Conservation (phyloP, 2,329 filamentous ascomycete species). For the Colletotrichum falcatum region DNA sequence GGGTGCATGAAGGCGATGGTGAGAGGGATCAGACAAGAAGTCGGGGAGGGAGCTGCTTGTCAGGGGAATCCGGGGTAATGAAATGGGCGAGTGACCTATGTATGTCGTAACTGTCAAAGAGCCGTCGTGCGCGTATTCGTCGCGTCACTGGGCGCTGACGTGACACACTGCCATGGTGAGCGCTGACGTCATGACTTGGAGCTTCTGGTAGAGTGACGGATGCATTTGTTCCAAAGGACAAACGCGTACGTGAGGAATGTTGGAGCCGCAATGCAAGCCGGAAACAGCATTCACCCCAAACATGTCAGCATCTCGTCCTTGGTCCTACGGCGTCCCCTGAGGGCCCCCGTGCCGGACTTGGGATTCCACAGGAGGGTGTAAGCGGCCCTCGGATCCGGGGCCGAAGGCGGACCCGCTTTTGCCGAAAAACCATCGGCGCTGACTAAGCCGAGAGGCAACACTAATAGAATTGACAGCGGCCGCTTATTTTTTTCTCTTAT, state of each 20-base stretch:
- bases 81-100: neutral
- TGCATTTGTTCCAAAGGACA: neutral
- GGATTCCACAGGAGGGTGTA: no score
- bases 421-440: neutral
- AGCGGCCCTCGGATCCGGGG: neutral
- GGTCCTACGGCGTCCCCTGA: neutral
- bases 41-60: neutral
- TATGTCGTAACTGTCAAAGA: neutral
- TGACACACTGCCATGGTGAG: conserved; percentile 28
- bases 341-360: neutral
- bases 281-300: no score
- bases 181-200: conserved; percentile 40
- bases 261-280: neutral
- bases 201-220: neutral
- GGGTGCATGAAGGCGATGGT: conserved; percentile 26
- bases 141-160: conserved; percentile 33
- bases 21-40: neutral
- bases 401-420: neutral
- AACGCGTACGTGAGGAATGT: neutral
- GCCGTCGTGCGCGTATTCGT: conserved; percentile 19
- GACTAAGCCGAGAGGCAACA: neutral
- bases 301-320: no score
- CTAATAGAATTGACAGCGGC: no score
- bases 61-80: neutral
- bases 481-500: no score